Conservation (phyloP, 169 alveolate species). For the Plasmodium sp. region DNA sequence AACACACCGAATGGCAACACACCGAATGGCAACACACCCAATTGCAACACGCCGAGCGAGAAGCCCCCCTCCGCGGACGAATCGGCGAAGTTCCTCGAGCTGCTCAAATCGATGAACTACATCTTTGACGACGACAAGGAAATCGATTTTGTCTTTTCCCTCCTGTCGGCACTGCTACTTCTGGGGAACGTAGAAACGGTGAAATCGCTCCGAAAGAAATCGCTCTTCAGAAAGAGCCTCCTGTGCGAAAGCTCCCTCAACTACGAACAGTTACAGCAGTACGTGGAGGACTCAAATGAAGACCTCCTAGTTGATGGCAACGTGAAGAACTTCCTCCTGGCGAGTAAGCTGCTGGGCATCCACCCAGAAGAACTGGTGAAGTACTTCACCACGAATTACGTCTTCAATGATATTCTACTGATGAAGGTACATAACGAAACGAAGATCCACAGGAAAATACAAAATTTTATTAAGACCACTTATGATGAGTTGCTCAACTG, state of each 20-base stretch:
- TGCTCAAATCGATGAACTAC: slow-evolving; percentile 25
- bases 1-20: too few species aligned
- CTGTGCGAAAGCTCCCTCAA: background rate
- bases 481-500: slow-evolving; percentile 57
- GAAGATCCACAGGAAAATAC: slow-evolving; percentile 14
- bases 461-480: slow-evolving; percentile 23
- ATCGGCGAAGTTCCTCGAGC: background rate
- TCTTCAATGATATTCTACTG: slow-evolving; percentile 13
- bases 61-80: background rate
- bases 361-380: slow-evolving; percentile 22
- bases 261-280: background rate
- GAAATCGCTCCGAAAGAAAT: background rate
- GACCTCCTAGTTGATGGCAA: background rate
- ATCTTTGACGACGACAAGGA: slow-evolving; percentile 68
- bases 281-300: background rate
- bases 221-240: background rate
- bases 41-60: background rate
- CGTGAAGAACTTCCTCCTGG: slow-evolving; percentile 1
- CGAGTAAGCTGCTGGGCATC: slow-evolving; percentile 18
- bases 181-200: slow-evolving; percentile 36
- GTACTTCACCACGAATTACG: slow-evolving; percentile 13
- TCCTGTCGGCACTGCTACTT: slow-evolving; percentile 42
- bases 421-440: slow-evolving; percentile 28
- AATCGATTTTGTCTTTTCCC: slow-evolving; percentile 42
- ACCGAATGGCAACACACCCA: too few species aligned